These are phyloP conservation scores for Populus alba DNA, from an alignment of 345 rosid genomes.

Conservation along the genomic window DNA sequence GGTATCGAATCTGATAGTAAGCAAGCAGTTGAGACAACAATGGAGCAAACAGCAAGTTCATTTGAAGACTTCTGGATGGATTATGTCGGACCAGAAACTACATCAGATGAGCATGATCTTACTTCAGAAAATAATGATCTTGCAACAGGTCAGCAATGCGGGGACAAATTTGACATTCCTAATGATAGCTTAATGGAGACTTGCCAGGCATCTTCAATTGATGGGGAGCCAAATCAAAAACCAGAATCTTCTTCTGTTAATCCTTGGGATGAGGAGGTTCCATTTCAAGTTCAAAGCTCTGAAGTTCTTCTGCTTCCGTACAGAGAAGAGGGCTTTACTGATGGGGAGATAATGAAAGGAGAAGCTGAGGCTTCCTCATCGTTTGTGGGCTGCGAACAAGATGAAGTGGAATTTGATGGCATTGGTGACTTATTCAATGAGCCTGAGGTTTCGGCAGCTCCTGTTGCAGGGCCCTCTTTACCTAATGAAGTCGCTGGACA, in stretches of 20 bases:
- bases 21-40: constrained; percentile 33
- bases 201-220: constrained; percentile 23
- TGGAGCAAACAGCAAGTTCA: constrained; percentile 26
- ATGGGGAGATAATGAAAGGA: constrained; percentile 26
- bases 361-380: constrained; percentile 59
- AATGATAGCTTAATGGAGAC: constrained; percentile 34
- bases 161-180: constrained; percentile 14
- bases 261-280: constrained; percentile 69
- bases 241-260: constrained; percentile 48
- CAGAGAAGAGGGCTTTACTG: constrained; percentile 47
- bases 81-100: constrained; percentile 41
- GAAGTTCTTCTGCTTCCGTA: constrained; percentile 76
- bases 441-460: constrained; percentile 60
- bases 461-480: constrained; percentile 58
- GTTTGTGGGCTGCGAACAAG: constrained; percentile 42
- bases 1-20: constrained; percentile 27
- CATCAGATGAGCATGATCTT: constrained; percentile 35
- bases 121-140: constrained; percentile 36
- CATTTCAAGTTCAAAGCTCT: constrained; percentile 56
- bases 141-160: constrained; percentile 25
- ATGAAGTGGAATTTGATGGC: constrained; percentile 69
- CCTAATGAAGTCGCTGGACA: constrained; percentile 45
- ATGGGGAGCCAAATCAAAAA: constrained; percentile 37
- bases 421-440: constrained; percentile 87
- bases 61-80: constrained; percentile 44